Percentiles rank a stretch among this genome's conserved stretches.
phyloP scores from a whole-genome alignment of 176 grass and related monocot genomes.

The Aegilops speltoides region DNA sequence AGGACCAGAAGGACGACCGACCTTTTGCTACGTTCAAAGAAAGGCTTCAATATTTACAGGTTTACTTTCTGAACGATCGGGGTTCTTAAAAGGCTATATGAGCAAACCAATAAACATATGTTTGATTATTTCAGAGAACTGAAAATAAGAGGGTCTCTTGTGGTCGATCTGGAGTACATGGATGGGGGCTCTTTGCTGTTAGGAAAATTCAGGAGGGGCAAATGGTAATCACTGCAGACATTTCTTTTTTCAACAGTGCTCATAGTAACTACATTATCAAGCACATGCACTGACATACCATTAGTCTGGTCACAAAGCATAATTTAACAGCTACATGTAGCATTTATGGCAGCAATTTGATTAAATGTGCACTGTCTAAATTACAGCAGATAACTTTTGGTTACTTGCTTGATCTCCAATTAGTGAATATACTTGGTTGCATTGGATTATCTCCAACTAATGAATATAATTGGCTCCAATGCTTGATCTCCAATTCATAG shows the following conservation, averaged over 20 bases:
- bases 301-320: neutral
- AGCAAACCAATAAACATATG: constrained; percentile 27
- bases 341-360: neutral
- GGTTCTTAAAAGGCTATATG: constrained; percentile 24
- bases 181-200: constrained; percentile 93
- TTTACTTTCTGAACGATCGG: constrained; percentile 31
- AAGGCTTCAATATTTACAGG: constrained; percentile 75
- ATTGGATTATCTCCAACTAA: neutral
- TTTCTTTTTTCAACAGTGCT: neutral
- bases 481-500: neutral
- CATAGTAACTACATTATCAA: neutral
- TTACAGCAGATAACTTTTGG: neutral
- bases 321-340: neutral
- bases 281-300: neutral
- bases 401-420: neutral
- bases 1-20: constrained; percentile 55
- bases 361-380: neutral
- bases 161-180: constrained; percentile 94
- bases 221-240: constrained; percentile 63
- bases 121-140: constrained; percentile 64
- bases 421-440: neutral
- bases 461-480: neutral
- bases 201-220: constrained; percentile 90
- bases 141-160: constrained; percentile 78
- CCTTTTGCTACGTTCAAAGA: constrained; percentile 75